A percentile compares a stretch with the other conserved stretches of the same genome.
phyloP scores from a whole-genome alignment of 306 rosid genomes.

The Sicyos baderoa region DNA sequence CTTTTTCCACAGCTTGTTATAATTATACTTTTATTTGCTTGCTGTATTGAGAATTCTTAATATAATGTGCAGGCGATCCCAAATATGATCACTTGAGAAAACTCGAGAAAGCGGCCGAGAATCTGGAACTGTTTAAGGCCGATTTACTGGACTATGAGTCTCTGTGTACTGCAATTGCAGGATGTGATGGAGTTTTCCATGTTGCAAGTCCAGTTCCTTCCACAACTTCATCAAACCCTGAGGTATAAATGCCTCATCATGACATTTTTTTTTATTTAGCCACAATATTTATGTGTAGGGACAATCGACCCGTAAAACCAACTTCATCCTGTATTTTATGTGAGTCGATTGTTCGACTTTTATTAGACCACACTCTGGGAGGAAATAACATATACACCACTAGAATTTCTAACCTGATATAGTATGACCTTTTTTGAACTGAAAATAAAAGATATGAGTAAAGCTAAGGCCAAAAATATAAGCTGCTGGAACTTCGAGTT shows the following conservation, averaged over 20 bases:
- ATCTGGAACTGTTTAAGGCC: constrained; percentile 30
- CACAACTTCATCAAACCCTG: constrained; percentile 31
- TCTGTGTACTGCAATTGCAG: constrained; percentile 26
- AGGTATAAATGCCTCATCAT: constrained; percentile 21
- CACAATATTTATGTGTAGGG: not conserved
- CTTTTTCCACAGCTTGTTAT: not conserved
- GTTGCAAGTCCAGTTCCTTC: constrained; percentile 43
- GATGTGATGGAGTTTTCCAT: constrained; percentile 40
- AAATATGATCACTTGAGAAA: constrained; percentile 32
- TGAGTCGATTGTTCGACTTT: not conserved
- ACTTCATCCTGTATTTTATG: not conserved
- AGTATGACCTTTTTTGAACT: not conserved
- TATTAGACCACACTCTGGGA: not conserved
- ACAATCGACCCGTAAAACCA: not conserved
- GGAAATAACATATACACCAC: not conserved
- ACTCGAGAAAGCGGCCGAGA: constrained; percentile 27
- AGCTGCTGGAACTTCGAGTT: not conserved
- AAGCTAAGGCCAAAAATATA: not conserved
- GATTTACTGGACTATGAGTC: constrained; percentile 38
- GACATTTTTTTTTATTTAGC: not conserved
- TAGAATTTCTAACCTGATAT: not conserved
- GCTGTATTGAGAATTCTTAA: not conserved
- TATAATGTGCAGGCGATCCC: constrained; percentile 21
- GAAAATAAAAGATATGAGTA: not conserved
- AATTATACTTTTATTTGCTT: not conserved